Conservation (phyloP, 2,329 filamentous ascomycete species). For the Colletotrichum chlorophyti region DNA sequence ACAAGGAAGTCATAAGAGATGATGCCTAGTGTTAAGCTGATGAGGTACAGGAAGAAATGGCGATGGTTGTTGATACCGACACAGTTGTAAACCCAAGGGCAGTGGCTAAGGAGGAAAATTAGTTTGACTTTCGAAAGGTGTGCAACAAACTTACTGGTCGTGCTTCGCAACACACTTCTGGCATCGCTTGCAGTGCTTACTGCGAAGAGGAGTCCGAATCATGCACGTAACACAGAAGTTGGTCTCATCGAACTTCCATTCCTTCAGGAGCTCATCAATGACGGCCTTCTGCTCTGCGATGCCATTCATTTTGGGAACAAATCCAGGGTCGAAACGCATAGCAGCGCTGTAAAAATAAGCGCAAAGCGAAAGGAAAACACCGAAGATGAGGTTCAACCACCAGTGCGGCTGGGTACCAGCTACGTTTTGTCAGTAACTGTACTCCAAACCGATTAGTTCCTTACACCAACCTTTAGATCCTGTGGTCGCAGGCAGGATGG, state of each 20-base stretch:
- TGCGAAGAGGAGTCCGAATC: slow-evolving; percentile 89
- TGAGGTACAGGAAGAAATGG: slow-evolving; percentile 91
- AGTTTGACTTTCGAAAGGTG: background rate
- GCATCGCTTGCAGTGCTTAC: slow-evolving; percentile 94
- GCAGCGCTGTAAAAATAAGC: slow-evolving; percentile 86
- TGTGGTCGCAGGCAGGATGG: slow-evolving; percentile 64
- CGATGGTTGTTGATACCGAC: slow-evolving; percentile 95
- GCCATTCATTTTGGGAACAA: slow-evolving; percentile 87
- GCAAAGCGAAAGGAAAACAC: slow-evolving; percentile 67
- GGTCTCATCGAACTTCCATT: slow-evolving; percentile 91
- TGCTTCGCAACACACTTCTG: slow-evolving; percentile 93
- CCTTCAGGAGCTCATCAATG: slow-evolving; percentile 83
- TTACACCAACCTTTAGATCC: slow-evolving; percentile 53
- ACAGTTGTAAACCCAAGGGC: slow-evolving; percentile 97
- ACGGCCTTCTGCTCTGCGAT: slow-evolving; percentile 88
- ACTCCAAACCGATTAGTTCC: background rate
- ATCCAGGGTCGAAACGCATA: slow-evolving; percentile 91
- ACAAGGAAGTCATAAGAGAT: slow-evolving; percentile 73
- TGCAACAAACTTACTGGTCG: slow-evolving; percentile 76
- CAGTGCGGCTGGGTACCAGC: slow-evolving; percentile 70
- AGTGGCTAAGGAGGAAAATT: slow-evolving; percentile 70
- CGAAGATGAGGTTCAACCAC: slow-evolving; percentile 82
- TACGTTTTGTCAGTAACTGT: slow-evolving; percentile 45
- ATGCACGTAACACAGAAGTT: slow-evolving; percentile 96
- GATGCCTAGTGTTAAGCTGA: slow-evolving; percentile 79